Conservation (phyloP, 2,329 filamentous ascomycete genomes). For the Rutstroemia sydowiana region DNA sequence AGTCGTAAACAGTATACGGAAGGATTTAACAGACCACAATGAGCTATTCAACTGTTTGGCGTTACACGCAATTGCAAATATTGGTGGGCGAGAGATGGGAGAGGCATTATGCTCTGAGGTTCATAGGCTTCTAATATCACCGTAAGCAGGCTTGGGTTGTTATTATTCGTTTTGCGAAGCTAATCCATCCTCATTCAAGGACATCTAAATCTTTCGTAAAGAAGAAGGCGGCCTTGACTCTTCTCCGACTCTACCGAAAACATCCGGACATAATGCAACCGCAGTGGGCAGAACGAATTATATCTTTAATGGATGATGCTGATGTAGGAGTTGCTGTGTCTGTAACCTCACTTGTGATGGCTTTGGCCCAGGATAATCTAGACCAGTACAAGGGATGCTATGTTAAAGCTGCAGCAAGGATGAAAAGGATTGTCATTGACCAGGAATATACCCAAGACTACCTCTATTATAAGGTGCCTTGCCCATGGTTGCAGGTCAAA, state of each 20-base stretch:
- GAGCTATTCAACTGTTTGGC: conserved; percentile 97
- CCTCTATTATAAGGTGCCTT: conserved; percentile 98
- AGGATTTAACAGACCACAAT: conserved; percentile 89
- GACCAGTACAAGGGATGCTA: conserved; percentile 93
- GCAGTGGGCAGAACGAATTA: conserved; percentile 96
- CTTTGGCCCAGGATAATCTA: conserved; percentile 86
- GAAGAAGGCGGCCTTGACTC: conserved; percentile 93
- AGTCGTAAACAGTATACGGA: conserved; percentile 98
- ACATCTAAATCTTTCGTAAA: conserved; percentile 96
- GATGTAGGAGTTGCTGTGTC: conserved; percentile 93
- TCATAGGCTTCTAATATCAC: conserved; percentile 87
- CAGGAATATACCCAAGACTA: conserved; percentile 87
- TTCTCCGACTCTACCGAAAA: conserved; percentile 91
- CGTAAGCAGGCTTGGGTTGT: conserved; percentile 48
- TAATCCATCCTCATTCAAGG: conserved; percentile 30
- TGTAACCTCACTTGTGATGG: conserved; percentile 91
- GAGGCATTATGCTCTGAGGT: conserved; percentile 89
- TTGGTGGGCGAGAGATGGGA: conserved; percentile 93
- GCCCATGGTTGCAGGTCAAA: conserved; percentile 97
- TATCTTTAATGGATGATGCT: conserved; percentile 95
- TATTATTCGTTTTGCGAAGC: background rate
- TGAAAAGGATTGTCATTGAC: conserved; percentile 88
- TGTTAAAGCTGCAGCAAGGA: conserved; percentile 79
- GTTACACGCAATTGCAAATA: conserved; percentile 94
- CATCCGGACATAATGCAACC: conserved; percentile 88